phyloP scores from a whole-genome alignment of 768 basidiomycete species.

The Leccinum fibrillosum region DNA sequence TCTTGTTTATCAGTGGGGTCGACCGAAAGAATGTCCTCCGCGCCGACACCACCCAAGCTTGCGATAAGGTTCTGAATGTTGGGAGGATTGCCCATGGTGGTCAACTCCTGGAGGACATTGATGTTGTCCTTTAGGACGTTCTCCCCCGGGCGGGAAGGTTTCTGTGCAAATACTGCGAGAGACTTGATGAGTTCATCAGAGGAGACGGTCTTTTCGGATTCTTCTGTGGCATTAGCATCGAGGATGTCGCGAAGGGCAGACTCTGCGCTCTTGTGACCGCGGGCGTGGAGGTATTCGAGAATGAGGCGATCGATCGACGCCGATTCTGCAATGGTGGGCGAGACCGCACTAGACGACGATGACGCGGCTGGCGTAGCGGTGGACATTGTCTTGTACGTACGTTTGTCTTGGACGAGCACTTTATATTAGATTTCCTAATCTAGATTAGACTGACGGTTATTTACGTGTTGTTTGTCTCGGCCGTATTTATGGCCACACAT shows the following conservation, averaged over 20 bases:
- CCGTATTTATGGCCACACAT: neutral
- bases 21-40: constrained; percentile 75
- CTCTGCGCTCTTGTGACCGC: constrained; percentile 47
- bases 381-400: constrained; percentile 22
- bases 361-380: constrained; percentile 32
- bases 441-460: neutral
- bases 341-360: constrained; percentile 32
- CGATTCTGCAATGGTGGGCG: constrained; percentile 28
- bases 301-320: constrained; percentile 39
- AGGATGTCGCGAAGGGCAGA: constrained; percentile 40
- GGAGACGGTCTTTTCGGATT: constrained; percentile 37
- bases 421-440: neutral
- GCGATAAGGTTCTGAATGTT: constrained; percentile 75
- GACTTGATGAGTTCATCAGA: constrained; percentile 53
- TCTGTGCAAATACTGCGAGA: constrained; percentile 68
- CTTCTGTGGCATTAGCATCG: constrained; percentile 31
- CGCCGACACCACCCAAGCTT: constrained; percentile 74
- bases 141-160: constrained; percentile 62
- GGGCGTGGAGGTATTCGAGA: constrained; percentile 45
- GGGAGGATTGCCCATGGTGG: constrained; percentile 63
- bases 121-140: constrained; percentile 67
- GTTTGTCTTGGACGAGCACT: neutral
- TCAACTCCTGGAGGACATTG: constrained; percentile 65
- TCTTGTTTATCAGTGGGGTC: constrained; percentile 86
- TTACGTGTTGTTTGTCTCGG: constrained; percentile 8